Conservation (phyloP, 2,329 filamentous ascomycete species). For the Beauveria caledonica region DNA sequence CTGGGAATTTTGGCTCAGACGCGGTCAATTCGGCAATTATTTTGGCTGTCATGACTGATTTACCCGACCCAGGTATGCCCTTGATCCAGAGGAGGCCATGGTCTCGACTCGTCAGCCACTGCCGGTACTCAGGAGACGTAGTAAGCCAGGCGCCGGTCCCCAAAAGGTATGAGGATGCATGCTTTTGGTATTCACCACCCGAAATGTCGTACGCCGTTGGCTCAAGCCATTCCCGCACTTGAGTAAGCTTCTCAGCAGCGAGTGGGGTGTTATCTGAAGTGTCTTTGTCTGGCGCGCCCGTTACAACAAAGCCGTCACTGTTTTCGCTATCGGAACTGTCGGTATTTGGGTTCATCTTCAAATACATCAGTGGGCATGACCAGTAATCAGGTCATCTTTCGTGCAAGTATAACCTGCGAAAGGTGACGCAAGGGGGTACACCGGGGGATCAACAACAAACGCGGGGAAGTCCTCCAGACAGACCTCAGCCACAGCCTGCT, state of each 20-base stretch:
- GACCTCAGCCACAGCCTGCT: not conserved
- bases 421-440: not conserved
- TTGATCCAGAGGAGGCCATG: conserved; percentile 23
- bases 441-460: not conserved
- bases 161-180: conserved; percentile 15
- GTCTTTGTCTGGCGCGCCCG: not conserved
- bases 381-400: not conserved
- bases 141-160: conserved; percentile 18
- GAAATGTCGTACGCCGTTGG: conserved; percentile 20
- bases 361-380: not conserved
- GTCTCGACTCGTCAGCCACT: conserved; percentile 13
- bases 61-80: conserved; percentile 31
- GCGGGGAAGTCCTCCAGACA: not conserved
- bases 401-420: not conserved
- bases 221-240: conserved; percentile 23
- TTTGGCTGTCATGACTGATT: conserved; percentile 26
- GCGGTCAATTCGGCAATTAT: conserved; percentile 14
- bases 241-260: not conserved
- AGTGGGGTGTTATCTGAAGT: not conserved
- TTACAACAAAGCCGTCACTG: not conserved
- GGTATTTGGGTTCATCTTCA: not conserved
- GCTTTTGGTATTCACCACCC: conserved; percentile 21
- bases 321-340: not conserved
- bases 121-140: conserved; percentile 12
- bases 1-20: conserved; percentile 14